Evolutionary conservation across 116 monocot genomes (phyloP).

Genomic region (Cymodocea nodosa): DNA sequence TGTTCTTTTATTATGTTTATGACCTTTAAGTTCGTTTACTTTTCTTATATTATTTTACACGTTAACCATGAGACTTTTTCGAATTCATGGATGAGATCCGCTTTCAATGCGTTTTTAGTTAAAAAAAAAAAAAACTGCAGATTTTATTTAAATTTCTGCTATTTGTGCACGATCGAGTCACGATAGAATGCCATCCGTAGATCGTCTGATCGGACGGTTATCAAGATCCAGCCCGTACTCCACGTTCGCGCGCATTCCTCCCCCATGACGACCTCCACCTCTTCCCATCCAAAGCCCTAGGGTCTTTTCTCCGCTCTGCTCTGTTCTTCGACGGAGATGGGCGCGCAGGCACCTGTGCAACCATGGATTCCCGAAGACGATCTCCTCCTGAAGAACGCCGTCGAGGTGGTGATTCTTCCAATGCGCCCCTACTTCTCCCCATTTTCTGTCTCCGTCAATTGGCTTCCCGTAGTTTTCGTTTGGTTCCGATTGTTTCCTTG

Average conservation of each 20-base stretch:
- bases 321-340: slow-evolving; percentile 19
- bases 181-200: background rate
- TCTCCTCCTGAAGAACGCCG: slow-evolving; percentile 75
- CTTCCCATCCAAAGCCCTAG: slow-evolving; percentile 3
- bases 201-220: background rate
- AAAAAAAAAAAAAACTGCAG: no score
- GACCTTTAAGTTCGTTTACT: no score
- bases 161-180: no score
- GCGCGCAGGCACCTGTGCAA: slow-evolving; percentile 24
- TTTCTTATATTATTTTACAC: no score
- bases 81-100: no score
- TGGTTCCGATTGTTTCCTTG: background rate
- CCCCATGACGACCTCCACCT: background rate
- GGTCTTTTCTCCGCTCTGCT: background rate
- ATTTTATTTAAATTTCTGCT: no score
- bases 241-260: background rate
- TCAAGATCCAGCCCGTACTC: no score
- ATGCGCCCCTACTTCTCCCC: background rate
- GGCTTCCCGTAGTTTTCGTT: background rate
- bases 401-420: slow-evolving; percentile 39
- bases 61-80: no score
- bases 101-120: no score
- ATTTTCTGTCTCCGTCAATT: background rate
- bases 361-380: slow-evolving; percentile 79
- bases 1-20: no score